Base-by-base conservation (phyloP, 106 monocot species). In the Vanilla planifolia region DNA sequence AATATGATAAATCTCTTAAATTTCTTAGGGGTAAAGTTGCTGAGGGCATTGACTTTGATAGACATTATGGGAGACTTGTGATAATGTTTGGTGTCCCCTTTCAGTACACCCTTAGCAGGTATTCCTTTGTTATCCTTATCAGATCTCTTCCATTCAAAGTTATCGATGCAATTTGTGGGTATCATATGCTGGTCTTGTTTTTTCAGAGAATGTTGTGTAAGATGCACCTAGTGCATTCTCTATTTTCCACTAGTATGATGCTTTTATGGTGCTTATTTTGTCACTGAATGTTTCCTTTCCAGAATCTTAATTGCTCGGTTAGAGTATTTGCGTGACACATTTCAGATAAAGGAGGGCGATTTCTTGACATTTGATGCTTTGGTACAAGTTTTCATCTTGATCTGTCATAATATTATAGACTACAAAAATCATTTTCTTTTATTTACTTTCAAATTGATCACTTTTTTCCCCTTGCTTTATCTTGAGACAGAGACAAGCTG, bases 321-420 rank as follows among this genome's bases (percentile, higher is more conserved):
- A 74, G 92, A 92, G 57, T 98, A 98, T 70, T 75, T 98, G 23
- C 67, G 92, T 8, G 85, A 98, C 53, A 98, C 84, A 51, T 98
- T 98, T 66, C 98, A 98, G 42, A 98, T 98, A 82, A 98, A 98
- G 62, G 92, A 98, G 82, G 98, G 98, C 4, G 98, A 98, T 78
- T 98, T 98, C 70, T 75, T 98, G 33, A 98, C 98, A 32, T 98
- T 98, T 73, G 98, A 98, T 80, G 98, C 98, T 71, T 71, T 98
- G 98, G 98, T 98, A 84, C 71, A 67, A 27, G 62, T 45, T 16
- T 40, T 52, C 28, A 32, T 61, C 9, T 35, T 57, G 53, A 30
- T 53, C 9, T 28, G 28, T 51, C n/a, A 27, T 27, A 3, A 28
- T 47, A 13, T 51, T 51, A 28, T 1, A 40, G 14, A n/a, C n/a